These are phyloP conservation scores for Scheffersomyces segobiensis DNA, from an alignment of 1,139 yeast species.

Conservation along the genomic window DNA sequence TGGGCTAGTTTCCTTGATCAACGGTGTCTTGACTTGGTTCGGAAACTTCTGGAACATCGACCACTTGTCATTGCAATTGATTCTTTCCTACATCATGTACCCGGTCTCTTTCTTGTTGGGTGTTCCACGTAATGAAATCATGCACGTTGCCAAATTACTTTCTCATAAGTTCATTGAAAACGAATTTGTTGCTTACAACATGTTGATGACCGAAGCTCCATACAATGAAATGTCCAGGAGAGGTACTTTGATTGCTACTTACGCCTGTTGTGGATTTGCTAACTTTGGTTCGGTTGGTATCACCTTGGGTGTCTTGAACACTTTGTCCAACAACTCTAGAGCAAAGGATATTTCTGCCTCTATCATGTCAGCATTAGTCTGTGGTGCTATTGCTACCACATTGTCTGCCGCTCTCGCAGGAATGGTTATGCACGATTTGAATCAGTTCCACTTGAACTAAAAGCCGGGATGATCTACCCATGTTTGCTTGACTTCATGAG, in stretches of 20 bases:
- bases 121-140: slow-evolving; percentile 57
- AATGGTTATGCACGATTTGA: slow-evolving; percentile 60
- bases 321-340: slow-evolving; percentile 54
- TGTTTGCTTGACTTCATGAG: neutral
- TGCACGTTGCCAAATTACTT: slow-evolving; percentile 51
- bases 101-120: slow-evolving; percentile 66
- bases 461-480: neutral
- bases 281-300: slow-evolving; percentile 67
- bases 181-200: slow-evolving; percentile 59
- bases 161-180: slow-evolving; percentile 64
- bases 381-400: slow-evolving; percentile 59
- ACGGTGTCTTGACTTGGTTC: slow-evolving; percentile 63
- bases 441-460: slow-evolving; percentile 14
- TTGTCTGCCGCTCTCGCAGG: slow-evolving; percentile 68
- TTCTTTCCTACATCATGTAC: slow-evolving; percentile 58
- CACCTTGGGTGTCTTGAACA: slow-evolving; percentile 62
- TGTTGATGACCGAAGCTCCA: slow-evolving; percentile 44
- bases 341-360: slow-evolving; percentile 51
- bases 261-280: slow-evolving; percentile 66
- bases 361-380: slow-evolving; percentile 52
- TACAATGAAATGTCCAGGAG: slow-evolving; percentile 52
- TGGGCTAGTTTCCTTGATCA: slow-evolving; percentile 58
- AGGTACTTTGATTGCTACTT: slow-evolving; percentile 60
- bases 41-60: slow-evolving; percentile 64
- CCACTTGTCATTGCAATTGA: slow-evolving; percentile 54